Percentiles rank a stretch among this genome's conserved stretches.
Conservation (phyloP, 1,284 basidiomycete genomes). For the Naganishia liquefaciens region DNA sequence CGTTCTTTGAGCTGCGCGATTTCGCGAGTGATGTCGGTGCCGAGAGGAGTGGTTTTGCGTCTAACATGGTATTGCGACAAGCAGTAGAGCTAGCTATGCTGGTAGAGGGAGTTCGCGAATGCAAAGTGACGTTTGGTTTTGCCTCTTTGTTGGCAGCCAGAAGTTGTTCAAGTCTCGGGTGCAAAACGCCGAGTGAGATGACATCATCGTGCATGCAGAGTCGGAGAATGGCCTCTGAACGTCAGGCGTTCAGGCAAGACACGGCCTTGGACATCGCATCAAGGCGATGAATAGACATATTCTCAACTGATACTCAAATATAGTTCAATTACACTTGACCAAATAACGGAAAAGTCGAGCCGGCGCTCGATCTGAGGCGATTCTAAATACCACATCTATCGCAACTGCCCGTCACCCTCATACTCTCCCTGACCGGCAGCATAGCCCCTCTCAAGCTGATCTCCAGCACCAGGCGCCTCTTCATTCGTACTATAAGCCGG, state of each 20-base stretch:
- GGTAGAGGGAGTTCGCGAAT: too few relatives aligned
- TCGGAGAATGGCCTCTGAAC: neutral
- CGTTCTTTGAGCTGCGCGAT: neutral
- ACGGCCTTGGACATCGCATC: neutral
- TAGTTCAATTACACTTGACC: too few relatives aligned
- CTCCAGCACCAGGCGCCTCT: slow-evolving; percentile 5
- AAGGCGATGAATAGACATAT: too few relatives aligned
- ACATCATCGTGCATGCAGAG: slow-evolving; percentile 1
- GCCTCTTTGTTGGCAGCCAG: neutral
- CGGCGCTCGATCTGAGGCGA: too few relatives aligned
- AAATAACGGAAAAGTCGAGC: too few relatives aligned
- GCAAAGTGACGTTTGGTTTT: neutral
- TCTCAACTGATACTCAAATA: too few relatives aligned
- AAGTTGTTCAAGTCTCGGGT: slow-evolving; percentile 1
- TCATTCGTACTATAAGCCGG: slow-evolving; percentile 9
- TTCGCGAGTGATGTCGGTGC: neutral
- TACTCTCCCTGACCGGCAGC: slow-evolving; percentile 1
- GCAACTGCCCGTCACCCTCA: slow-evolving; percentile 14
- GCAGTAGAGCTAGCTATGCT: too few relatives aligned
- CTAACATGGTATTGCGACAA: slow-evolving; percentile 10
- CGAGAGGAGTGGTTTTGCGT: slow-evolving; percentile 14
- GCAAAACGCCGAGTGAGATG: neutral
- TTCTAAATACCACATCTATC: neutral
- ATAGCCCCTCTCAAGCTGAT: neutral
- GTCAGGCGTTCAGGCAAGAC: neutral